phyloP scores from a whole-genome alignment of 257 asterid species.

The Rubia yunnanensis region DNA sequence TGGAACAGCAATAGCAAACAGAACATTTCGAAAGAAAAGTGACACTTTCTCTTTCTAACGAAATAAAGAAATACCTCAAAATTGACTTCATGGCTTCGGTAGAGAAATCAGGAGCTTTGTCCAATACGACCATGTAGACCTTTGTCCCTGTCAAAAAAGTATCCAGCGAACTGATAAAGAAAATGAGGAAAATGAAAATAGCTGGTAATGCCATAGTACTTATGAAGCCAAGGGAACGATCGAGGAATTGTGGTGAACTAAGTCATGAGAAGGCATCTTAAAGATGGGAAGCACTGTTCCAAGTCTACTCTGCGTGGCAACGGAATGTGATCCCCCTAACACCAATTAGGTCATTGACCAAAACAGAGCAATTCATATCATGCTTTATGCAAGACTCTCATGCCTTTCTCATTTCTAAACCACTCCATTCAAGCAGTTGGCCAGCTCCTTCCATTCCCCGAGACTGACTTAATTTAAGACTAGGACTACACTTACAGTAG shows the following conservation, averaged over 20 bases:
- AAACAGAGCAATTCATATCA: constrained; percentile 3
- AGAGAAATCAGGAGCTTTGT: constrained; percentile 31
- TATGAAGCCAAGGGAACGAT: background rate
- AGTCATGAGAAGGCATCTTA: constrained; percentile 3
- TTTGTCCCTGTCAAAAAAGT: constrained; percentile 27
- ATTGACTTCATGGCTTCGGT: constrained; percentile 6
- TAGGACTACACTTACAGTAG: background rate
- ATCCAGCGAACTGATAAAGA: constrained; percentile 10
- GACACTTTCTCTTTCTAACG: background rate
- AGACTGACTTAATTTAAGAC: background rate
- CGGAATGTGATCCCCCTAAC: background rate
- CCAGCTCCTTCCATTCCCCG: constrained; percentile 1
- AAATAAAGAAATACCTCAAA: constrained; percentile 7
- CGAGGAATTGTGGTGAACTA: background rate
- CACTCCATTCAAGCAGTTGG: constrained; percentile 17
- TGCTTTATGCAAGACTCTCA: constrained; percentile 13
- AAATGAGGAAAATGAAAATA: constrained; percentile 17
- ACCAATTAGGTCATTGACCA: constrained; percentile 9
- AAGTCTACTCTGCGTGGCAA: background rate
- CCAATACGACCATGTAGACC: constrained; percentile 45
- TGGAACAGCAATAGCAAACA: background rate
- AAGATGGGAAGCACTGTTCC: constrained; percentile 3
- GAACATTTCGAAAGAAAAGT: background rate
- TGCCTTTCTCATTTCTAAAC: constrained; percentile 23
- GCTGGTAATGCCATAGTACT: constrained; percentile 24